Evolutionary conservation across 331 rosid genomes (phyloP), one percentile per base, ranked within the genome.

Genomic region (Dryas integrifolia): DNA sequence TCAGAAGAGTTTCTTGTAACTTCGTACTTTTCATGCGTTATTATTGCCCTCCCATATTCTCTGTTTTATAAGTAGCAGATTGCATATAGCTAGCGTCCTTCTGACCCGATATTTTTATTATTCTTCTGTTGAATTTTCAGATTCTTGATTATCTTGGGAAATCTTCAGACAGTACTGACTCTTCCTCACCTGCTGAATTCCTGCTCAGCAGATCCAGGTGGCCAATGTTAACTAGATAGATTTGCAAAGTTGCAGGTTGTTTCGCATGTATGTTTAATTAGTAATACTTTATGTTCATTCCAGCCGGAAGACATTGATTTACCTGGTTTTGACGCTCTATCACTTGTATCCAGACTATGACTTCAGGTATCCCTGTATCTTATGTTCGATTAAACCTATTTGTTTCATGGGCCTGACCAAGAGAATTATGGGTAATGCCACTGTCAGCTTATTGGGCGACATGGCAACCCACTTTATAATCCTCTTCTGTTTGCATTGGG

Each of bases 361-460:
- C 84, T 89, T 95, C 99, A 95, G 99, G 99, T 94, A 88, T 79
- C 83, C 80, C 56, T 63, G 87, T 85, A 69, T 81, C 83, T 70
- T 80, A 73, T 76, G 75, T 58, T 74, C 69, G 49, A 61, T 70
- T 52, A 66, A 72, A 51, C 82, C 53, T 44, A 50, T 47, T 38
- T 56, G 2, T 73, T 18, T 67, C 49, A 44, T 10, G 43, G 45
- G 72, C 39, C 51, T 66, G 48, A 53, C 81, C 67, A 60, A 80
- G 91, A 89, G 96, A 97, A 81, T 88, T 92, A 95, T 85, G 99
- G 99, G 99, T 95, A 95, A 95, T 95, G 97, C 79, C 76, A 92
- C 77, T 84, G 90, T 89, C 96, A 91, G 97, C 99, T 95, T 91
- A 51, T 68, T 82, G 80, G 96, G 99, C 96, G 97, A 84, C 89